phyloP scores from a whole-genome alignment of 495 filamentous ascomycete genomes.

The Aspergillus bertholletiae region DNA sequence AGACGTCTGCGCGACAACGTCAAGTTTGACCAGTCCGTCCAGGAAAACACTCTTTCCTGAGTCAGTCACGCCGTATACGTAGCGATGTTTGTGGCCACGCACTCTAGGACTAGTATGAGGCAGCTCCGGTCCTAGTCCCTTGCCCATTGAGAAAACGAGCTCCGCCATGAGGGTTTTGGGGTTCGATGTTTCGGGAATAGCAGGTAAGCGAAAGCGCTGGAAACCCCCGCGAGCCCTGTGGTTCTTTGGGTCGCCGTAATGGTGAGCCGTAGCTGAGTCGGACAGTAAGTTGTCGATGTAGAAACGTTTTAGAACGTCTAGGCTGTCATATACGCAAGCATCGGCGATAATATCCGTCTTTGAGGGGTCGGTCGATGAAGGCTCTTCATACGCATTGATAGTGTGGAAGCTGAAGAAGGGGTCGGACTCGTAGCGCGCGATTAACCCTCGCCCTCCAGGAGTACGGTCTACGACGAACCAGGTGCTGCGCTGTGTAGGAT shows the following conservation, averaged over 20 bases:
- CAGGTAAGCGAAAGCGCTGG: background rate
- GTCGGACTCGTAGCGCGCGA: background rate
- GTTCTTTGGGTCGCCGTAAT: background rate
- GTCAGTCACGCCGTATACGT: background rate
- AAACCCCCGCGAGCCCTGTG: background rate
- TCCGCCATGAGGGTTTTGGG: background rate
- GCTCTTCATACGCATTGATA: background rate
- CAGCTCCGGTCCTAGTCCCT: background rate
- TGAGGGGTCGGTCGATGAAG: background rate
- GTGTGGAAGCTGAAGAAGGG: background rate
- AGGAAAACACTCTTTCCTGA: background rate
- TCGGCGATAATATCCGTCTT: background rate
- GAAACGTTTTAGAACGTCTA: background rate
- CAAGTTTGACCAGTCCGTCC: background rate
- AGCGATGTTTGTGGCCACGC: background rate
- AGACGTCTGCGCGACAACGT: background rate
- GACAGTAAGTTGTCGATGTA: background rate
- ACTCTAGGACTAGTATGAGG: background rate
- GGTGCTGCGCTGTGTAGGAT: background rate
- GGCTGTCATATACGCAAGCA: background rate
- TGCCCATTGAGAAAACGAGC: background rate
- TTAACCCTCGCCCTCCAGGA: background rate
- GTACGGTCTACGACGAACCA: background rate
- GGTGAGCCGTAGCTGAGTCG: background rate
- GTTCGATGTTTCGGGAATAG: background rate